Evolutionary conservation across 768 basidiomycete species (phyloP), one percentile per base, ranked within the genome.

Genomic region (Tremella yokohamensis): DNA sequence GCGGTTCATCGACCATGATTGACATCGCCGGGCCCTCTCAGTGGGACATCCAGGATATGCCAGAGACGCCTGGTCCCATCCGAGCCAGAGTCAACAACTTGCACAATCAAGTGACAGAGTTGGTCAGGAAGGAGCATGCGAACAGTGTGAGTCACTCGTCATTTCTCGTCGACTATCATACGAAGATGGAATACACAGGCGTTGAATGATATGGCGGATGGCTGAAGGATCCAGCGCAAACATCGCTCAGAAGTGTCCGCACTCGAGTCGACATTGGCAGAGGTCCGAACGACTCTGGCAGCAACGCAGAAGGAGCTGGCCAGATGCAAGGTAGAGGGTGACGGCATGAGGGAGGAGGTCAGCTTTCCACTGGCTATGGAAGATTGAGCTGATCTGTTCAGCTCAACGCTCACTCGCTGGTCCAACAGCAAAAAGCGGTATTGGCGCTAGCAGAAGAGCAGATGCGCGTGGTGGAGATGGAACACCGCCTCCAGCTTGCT

Each of bases 291-390:
- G 38, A 2, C 19, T 8, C 26, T 59, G 39, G 12, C 9, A 20
- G 50, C 40, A n/a, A 56, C 53, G 18, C 60, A 63, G 42, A 59
- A 51, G 15, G 68, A 71, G 49, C 34, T 71, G 29, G 61, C 49
- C 22, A 54, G 62, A 58, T 65, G 62, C 48, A 54, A 57, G 48
- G 48, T 47, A 3, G 72, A 69, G 50, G 65, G 63, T 1, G 62
- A 69, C 22, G 56, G 38, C 6, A 65, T 71, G 66, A 55, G 65
- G 24, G 65, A 74, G 12, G 72, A 71, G 63, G 72, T 73, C 49
- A 62, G 61, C 38, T 25, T 42, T 45, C 7, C 6, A 45, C 4
- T 4, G 4, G n/a, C 42, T 16, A 4, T 4, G 15, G 4, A 19
- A 42, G 24, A 2, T 26, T 18, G 34, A 8, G 56, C 34, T 18